These are phyloP conservation scores for Oryza meridionalis DNA, from an alignment of 176 grass and related monocot species.

Conservation along the genomic window DNA sequence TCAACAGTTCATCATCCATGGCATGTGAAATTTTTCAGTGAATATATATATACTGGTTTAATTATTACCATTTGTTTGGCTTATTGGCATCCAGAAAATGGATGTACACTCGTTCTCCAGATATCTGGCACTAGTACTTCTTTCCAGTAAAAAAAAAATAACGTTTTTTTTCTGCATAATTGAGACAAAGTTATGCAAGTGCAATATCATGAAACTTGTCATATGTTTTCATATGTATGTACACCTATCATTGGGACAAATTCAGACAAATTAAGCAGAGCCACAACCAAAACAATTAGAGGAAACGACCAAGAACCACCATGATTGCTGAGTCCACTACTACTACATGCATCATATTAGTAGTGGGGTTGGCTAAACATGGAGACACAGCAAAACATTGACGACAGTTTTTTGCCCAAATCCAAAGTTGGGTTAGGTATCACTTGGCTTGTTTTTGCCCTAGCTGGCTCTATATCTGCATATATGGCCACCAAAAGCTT, in stretches of 20 bases:
- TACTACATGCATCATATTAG: background rate
- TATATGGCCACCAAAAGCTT: background rate
- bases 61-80: background rate
- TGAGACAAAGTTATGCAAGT: background rate
- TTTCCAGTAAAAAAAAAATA: background rate
- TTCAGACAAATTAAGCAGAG: background rate
- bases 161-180: background rate
- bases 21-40: background rate
- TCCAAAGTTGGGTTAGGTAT: slow-evolving; percentile 43
- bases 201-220: background rate
- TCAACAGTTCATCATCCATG: background rate
- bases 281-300: slow-evolving; percentile 17
- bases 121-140: background rate
- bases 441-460: background rate
- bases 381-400: background rate
- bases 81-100: background rate
- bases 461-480: background rate
- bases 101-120: slow-evolving; percentile 1
- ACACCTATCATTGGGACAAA: background rate
- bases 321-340: slow-evolving; percentile 34
- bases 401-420: slow-evolving; percentile 8
- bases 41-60: background rate
- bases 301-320: slow-evolving; percentile 3
- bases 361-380: slow-evolving; percentile 28
- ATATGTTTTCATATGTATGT: background rate